Evolutionary conservation across 352 stramenopile species (phyloP), one percentile per base, ranked within the genome.

Genomic region (Blastocystis sp.): DNA sequence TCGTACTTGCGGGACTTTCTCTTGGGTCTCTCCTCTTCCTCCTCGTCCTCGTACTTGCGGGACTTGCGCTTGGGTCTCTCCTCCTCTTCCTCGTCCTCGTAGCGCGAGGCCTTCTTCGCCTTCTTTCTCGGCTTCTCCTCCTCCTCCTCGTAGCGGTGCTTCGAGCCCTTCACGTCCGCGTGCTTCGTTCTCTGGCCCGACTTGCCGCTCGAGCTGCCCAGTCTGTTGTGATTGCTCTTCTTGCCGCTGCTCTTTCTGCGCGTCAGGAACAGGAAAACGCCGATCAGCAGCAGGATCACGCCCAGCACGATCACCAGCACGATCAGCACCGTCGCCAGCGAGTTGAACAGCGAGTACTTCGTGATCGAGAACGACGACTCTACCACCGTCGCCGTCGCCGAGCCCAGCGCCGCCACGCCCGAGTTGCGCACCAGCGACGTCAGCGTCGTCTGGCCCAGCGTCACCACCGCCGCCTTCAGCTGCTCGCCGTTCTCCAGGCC

Each of bases 281-380:
- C 74, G 40, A 84, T 52, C 40, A 84, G 74, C 40, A 84, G 43
- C 38, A 68, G 40, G 54, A 84, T 7, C 42, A 84, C 54, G 11
- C 38, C 74, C 54, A 84, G 10, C 9, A 84, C 28, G 48, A 84
- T 63, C 40, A 84, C 60, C 21, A 84, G 24, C 34, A 69, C 66
- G 17, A 84, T 28, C 52, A 84, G 38, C 4, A 38, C 66, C 3
- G 21, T 48, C 42, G 57, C 74, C 52, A 84, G 74, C 34, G 21
- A 69, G 57, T 84, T 84, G 21, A 69, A 54, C n/a, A 84, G 34
- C n/a, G 74, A 68, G 61, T 84, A 84, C 17, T 69, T 84, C 54
- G 57, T 69, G 6, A 84, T 52, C 21, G 24, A 34, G 60, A 84
- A 84, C 42, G 74, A 84, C 19, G 34, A 68, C 48, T 84, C 74